Evolutionary conservation across 805 yeast species (phyloP), one percentile per base, ranked within the genome.

Genomic region (Wickerhamiella galacta): DNA sequence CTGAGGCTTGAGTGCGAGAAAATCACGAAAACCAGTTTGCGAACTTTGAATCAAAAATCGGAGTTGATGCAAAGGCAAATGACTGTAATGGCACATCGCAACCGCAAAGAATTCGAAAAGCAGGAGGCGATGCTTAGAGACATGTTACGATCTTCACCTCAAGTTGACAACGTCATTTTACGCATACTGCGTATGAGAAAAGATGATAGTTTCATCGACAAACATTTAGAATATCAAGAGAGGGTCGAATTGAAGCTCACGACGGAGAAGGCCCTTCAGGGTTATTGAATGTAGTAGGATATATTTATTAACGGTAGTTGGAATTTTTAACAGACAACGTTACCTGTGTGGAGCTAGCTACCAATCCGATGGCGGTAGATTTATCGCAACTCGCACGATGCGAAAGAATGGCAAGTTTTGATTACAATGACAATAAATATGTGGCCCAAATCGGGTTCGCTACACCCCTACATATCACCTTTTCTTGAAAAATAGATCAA

Each of bases 1-100:
- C 58, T 82, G 36, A 63, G 60, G 36, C 58, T 48, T 9, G 85
- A 77, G 43, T 68, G 74, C 16, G 75, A 75, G 29, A 57, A 68
- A 26, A 49, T 75, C 30, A 62, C 75, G 28, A 69, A 65, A 31
- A 59, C 61, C 36, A 67, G 66, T 40, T 62, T 61, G 39, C 60
- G 62, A 34, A 65, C 68, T 38, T 63, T 60, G 34, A 60, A 66
- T 31, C 49, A 47, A 7, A 44, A 51, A 10, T 47, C 48, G 6
- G 60, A 57, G 61, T 64, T 28, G 64, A 48, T 77, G 29, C 74
- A 72, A 11, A 57, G 92, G 31, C 63, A 63, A 32, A 69, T 70
- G 40, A 78, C 93, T 0, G 71, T 78, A 17, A 57, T 66, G 59
- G 87, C 82, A 0, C 77, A 74, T 44, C 75, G 82, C 7, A 72